phyloP scores from a whole-genome alignment of 257 asterid genomes.

The Penstemon eatonii region DNA sequence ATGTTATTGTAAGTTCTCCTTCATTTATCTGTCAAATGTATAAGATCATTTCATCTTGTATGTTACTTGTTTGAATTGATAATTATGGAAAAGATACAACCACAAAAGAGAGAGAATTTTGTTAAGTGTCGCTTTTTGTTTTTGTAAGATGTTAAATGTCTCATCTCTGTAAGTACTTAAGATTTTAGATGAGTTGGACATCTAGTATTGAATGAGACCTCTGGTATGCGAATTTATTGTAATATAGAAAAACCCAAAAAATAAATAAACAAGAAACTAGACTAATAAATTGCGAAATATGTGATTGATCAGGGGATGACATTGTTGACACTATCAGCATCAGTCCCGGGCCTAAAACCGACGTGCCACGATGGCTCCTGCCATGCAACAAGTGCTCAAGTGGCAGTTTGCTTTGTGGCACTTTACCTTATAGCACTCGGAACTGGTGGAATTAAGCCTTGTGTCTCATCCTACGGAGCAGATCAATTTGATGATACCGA shows the following conservation, averaged over 20 bases:
- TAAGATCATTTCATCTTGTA: neutral
- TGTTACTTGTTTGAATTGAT: neutral
- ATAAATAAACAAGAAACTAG: too few species aligned
- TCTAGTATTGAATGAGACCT: too few species aligned
- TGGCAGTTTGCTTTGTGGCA: slow-evolving; percentile 48
- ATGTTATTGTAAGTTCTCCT: slow-evolving; percentile 59
- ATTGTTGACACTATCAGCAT: slow-evolving; percentile 56
- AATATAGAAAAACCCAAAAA: neutral
- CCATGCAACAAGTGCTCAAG: slow-evolving; percentile 48
- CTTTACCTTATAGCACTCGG: slow-evolving; percentile 75
- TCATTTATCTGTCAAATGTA: neutral
- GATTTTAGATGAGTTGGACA: too few species aligned
- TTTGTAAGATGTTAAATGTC: neutral
- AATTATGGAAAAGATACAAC: neutral
- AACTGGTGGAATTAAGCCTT: slow-evolving; percentile 78
- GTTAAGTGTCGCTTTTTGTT: neutral
- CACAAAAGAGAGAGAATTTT: neutral
- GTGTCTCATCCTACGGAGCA: slow-evolving; percentile 69
- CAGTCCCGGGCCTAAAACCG: slow-evolving; percentile 54
- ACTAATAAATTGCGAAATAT: neutral
- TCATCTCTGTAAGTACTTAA: too few species aligned
- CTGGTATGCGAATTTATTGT: too few species aligned
- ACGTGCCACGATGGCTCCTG: slow-evolving; percentile 40
- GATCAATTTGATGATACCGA: slow-evolving; percentile 68
- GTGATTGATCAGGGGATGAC: slow-evolving; percentile 56